These are phyloP conservation scores for Wickerhamiella occidentalis DNA, from an alignment of 805 yeast genomes.

Conservation along the genomic window DNA sequence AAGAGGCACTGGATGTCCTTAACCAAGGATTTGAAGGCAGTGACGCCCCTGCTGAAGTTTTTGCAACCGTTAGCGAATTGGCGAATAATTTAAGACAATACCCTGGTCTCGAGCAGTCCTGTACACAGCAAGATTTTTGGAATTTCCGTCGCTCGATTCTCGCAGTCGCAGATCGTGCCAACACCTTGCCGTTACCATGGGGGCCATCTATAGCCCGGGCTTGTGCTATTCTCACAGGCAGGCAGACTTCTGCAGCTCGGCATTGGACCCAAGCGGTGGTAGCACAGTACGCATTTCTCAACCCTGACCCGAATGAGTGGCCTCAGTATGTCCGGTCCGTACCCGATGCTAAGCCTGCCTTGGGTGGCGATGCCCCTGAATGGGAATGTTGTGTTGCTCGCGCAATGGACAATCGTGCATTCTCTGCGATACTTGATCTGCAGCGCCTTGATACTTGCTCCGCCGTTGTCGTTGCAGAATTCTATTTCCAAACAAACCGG, in stretches of 20 bases:
- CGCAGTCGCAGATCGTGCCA: slow-evolving; percentile 7
- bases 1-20: not conserved
- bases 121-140: slow-evolving; percentile 12
- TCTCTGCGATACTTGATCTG: slow-evolving; percentile 16
- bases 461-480: slow-evolving; percentile 17
- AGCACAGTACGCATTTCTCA: slow-evolving; percentile 12
- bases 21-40: not conserved
- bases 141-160: slow-evolving; percentile 16
- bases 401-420: slow-evolving; percentile 14
- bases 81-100: not conserved
- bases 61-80: not conserved
- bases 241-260: slow-evolving; percentile 1
- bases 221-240: slow-evolving; percentile 14
- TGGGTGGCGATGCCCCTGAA: slow-evolving; percentile 12
- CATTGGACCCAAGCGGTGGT: slow-evolving; percentile 17
- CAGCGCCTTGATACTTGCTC: slow-evolving; percentile 14
- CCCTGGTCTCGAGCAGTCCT: not conserved
- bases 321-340: slow-evolving; percentile 11
- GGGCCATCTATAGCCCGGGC: slow-evolving; percentile 7
- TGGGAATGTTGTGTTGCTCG: slow-evolving; percentile 21
- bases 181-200: not conserved
- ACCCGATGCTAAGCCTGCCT: slow-evolving; percentile 5
- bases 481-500: slow-evolving; percentile 15
- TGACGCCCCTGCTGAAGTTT: not conserved
- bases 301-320: slow-evolving; percentile 16